phyloP scores from a whole-genome alignment of 2,329 filamentous ascomycete genomes.

The Xylariaceae sp. region DNA sequence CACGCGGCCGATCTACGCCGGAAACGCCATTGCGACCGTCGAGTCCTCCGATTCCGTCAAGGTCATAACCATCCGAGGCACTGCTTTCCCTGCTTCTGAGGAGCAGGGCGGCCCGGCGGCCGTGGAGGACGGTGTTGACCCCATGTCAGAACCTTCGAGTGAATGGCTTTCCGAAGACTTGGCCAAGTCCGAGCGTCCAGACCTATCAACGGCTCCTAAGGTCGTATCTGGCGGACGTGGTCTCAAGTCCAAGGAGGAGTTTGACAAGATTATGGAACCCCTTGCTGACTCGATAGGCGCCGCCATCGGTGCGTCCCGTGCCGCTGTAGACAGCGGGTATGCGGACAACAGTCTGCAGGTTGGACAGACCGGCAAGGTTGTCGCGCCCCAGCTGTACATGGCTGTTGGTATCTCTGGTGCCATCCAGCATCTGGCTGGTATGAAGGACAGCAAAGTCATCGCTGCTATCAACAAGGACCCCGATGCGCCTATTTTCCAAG shows the following conservation, averaged over 20 bases:
- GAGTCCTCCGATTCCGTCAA: slow-evolving; percentile 84
- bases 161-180: slow-evolving; percentile 95
- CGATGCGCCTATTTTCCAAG: slow-evolving; percentile 96
- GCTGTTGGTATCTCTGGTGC: slow-evolving; percentile 94
- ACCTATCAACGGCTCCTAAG: slow-evolving; percentile 79
- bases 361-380: slow-evolving; percentile 97
- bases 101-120: slow-evolving; percentile 67
- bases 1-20: slow-evolving; percentile 93
- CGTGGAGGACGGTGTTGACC: slow-evolving; percentile 77
- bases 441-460: slow-evolving; percentile 99
- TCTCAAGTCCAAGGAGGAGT: slow-evolving; percentile 96
- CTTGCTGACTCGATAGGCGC: slow-evolving; percentile 88
- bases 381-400: slow-evolving; percentile 91
- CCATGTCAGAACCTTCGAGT: slow-evolving; percentile 65
- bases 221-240: slow-evolving; percentile 93
- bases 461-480: slow-evolving; percentile 97
- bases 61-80: slow-evolving; percentile 86
- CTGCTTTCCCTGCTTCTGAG: slow-evolving; percentile 75
- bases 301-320: slow-evolving; percentile 91
- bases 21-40: slow-evolving; percentile 94
- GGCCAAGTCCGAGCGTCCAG: slow-evolving; percentile 87
- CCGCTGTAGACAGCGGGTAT: slow-evolving; percentile 94
- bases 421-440: slow-evolving; percentile 96
- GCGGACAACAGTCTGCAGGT: slow-evolving; percentile 98
- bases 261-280: slow-evolving; percentile 86